Conservation (phyloP, 306 rosid species). For the Glycine soja region DNA sequence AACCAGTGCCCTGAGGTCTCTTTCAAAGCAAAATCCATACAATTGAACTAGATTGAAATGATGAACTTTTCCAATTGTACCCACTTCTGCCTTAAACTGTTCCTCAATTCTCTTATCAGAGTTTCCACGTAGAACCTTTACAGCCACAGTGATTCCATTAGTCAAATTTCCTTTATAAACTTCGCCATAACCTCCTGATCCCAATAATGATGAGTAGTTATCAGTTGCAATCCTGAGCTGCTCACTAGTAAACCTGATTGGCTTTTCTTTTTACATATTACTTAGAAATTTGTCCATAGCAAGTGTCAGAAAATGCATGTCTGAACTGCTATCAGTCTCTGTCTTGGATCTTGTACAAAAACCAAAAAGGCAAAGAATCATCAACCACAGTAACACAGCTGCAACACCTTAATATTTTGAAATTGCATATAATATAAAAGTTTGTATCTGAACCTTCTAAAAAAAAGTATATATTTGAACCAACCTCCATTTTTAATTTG, state of each 20-base stretch:
- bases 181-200: conserved; percentile 50
- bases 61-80: conserved; percentile 39
- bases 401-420: conserved; percentile 1
- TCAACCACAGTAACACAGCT: not conserved
- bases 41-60: conserved; percentile 53
- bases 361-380: not conserved
- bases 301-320: not conserved
- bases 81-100: conserved; percentile 41
- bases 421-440: not conserved
- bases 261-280: conserved; percentile 1
- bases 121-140: conserved; percentile 16
- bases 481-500: not conserved
- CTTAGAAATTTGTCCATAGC: not conserved
- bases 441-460: too few relatives aligned
- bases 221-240: conserved; percentile 41
- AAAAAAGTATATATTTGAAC: not conserved
- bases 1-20: conserved; percentile 49
- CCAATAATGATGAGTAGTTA: conserved; percentile 44
- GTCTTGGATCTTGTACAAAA: not conserved
- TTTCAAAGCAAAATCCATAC: conserved; percentile 54
- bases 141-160: conserved; percentile 35
- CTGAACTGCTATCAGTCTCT: not conserved
- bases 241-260: not conserved
- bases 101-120: conserved; percentile 21
- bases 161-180: conserved; percentile 35